Conservation (phyloP, 2,329 filamentous ascomycete genomes). For the Metarhizium humberi region DNA sequence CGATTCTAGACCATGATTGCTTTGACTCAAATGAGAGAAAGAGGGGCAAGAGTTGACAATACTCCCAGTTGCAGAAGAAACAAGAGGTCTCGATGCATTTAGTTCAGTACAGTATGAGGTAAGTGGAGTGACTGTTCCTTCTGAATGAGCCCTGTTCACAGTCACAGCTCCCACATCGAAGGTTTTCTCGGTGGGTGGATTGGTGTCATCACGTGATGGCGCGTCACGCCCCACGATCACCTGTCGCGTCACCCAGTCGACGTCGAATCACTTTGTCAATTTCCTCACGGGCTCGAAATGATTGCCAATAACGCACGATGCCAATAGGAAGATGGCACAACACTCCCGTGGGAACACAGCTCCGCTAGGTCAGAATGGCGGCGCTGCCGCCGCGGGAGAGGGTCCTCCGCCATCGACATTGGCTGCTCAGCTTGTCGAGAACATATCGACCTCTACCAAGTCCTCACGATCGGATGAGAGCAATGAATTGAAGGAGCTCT, state of each 20-base stretch:
- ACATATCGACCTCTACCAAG: conserved; percentile 57
- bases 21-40: no score
- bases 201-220: conserved; percentile 6
- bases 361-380: conserved; percentile 8
- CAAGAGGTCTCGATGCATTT: no score
- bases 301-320: conserved; percentile 13
- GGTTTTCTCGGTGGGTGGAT: no score
- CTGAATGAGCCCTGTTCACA: no score
- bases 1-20: no score
- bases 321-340: conserved; percentile 18
- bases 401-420: conserved; percentile 65
- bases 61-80: no score
- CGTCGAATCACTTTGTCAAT: not conserved
- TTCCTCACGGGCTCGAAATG: not conserved
- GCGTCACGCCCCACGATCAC: not conserved
- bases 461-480: conserved; percentile 56
- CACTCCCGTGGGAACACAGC: conserved; percentile 12
- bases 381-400: conserved; percentile 10
- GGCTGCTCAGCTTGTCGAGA: conserved; percentile 78
- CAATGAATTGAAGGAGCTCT: conserved; percentile 65
- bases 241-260: conserved; percentile 1
- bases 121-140: no score
- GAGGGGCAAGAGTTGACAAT: no score
- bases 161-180: no score
- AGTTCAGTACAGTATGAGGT: no score